Evolutionary conservation across 352 stramenopile genomes (phyloP).

Genomic region (Thraustochytrium sp.): DNA sequence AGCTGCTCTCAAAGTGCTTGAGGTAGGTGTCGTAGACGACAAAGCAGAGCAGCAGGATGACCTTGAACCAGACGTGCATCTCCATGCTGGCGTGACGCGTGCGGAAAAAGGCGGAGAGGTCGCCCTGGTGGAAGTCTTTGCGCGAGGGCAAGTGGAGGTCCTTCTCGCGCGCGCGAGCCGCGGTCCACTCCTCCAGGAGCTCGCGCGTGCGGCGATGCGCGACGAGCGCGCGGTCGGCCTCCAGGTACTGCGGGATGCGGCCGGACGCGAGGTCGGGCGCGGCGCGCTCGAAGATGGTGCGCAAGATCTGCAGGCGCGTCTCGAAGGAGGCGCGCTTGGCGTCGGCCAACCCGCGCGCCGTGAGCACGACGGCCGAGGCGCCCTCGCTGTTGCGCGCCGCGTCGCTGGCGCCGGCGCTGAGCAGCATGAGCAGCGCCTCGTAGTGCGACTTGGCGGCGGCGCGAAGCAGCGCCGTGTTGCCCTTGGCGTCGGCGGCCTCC

Average conservation of each 20-base stretch:
- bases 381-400: background rate
- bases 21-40: conserved; percentile 33
- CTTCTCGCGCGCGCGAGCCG: background rate
- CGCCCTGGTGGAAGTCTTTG: background rate
- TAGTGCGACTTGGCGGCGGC: background rate
- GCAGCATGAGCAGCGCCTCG: conserved; percentile 14
- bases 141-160: conserved; percentile 27
- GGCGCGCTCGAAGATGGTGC: conserved; percentile 24
- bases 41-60: conserved; percentile 13
- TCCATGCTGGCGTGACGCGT: background rate
- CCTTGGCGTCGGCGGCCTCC: background rate
- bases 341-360: background rate
- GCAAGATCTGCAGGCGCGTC: conserved; percentile 10
- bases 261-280: background rate
- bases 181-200: conserved; percentile 19
- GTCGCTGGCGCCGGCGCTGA: background rate
- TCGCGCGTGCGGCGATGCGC: background rate
- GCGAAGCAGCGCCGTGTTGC: conserved; percentile 8
- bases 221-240: background rate
- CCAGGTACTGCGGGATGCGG: background rate
- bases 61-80: conserved; percentile 30
- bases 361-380: background rate
- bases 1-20: conserved; percentile 23
- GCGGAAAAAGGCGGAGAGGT: background rate
- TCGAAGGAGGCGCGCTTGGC: background rate